Base-by-base conservation (phyloP, 306 rosid genomes). In the Vicia villosa region DNA sequence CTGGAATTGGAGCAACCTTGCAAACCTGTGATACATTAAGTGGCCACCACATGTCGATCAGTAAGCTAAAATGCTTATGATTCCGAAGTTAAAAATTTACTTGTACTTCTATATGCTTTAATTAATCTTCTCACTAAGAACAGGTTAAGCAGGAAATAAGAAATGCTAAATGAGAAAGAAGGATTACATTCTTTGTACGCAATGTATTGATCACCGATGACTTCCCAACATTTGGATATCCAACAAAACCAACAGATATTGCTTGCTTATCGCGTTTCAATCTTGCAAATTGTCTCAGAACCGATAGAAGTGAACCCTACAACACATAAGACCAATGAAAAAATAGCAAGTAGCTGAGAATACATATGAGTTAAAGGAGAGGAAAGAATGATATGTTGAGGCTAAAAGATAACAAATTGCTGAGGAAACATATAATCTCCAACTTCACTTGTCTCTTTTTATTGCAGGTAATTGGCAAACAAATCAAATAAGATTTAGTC, bases 211-310 rank as follows among this genome's bases (percentile, higher is more conserved):
- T 89, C 63, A 94, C 97, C 1, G 97, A 94, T 61, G 99, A 94
- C 85, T 89, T 94, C 66, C 99, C 97, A 43, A 94, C 99, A 75
- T 94, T 94, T 65, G 99, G 97, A 81, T 91, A 94, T 56, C 99
- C 99, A 78, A 94, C 81, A 51, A 94, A 94, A 81, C 99, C 99
- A 22, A 94, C 97, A 38, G 97, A 91, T 76, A 94, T 94, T 16
- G 97, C 96, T 86, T 94, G 97, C 83, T 91, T 94, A 79, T 94
- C 99, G 65, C 89, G 83, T 86, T 88, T 94, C 69, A 90, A 77
- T 37, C 97, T 87, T 41, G 97, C 85, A 65, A 88, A 94, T 78
- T 91, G 97, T 73, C 99, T 90, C 81, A 94, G 82, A 41, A 94
- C 95, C 0, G 99, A 94, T 22, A 91, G 89, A 66, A 94, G 99